phyloP scores from a whole-genome alignment of 768 basidiomycete genomes.

The Russula vinacea region DNA sequence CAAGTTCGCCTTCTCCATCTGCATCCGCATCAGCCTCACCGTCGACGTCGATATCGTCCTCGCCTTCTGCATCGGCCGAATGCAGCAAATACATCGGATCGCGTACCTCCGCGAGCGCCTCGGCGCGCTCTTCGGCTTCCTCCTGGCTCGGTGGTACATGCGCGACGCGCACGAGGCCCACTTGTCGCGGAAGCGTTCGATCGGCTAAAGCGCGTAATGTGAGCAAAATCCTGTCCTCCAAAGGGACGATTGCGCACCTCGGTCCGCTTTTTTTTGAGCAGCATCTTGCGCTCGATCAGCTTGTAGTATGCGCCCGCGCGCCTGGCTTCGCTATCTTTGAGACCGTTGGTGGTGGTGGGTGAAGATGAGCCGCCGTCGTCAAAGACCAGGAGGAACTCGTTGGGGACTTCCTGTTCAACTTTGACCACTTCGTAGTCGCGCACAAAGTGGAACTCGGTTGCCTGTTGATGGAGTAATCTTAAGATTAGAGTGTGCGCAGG shows the following conservation, averaged over 20 bases:
- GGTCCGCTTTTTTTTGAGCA: conserved; percentile 76
- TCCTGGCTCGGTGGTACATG: conserved; percentile 70
- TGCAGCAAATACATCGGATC: conserved; percentile 59
- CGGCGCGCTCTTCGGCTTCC: conserved; percentile 72
- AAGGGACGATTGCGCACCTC: conserved; percentile 51
- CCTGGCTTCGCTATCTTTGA: conserved; percentile 33
- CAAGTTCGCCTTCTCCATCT: conserved; percentile 22
- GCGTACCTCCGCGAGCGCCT: conserved; percentile 69
- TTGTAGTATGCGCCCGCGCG: conserved; percentile 73
- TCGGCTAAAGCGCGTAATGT: conserved; percentile 43
- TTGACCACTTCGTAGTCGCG: conserved; percentile 87
- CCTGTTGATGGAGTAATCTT: conserved; percentile 38
- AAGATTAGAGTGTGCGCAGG: not conserved
- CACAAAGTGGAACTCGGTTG: conserved; percentile 69
- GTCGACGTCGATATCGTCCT: conserved; percentile 66
- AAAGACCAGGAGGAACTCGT: conserved; percentile 76
- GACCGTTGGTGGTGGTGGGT: conserved; percentile 9
- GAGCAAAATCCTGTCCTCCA: not conserved
- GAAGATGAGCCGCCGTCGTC: conserved; percentile 45
- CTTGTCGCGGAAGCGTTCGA: conserved; percentile 73
- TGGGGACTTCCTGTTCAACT: conserved; percentile 80
- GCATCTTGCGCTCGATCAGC: conserved; percentile 84
- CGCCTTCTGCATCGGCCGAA: conserved; percentile 43
- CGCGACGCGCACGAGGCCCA: conserved; percentile 77
- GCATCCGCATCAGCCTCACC: conserved; percentile 31